Base-by-base conservation (phyloP, 2,329 filamentous ascomycete species). In the Elsinoe perseae region DNA sequence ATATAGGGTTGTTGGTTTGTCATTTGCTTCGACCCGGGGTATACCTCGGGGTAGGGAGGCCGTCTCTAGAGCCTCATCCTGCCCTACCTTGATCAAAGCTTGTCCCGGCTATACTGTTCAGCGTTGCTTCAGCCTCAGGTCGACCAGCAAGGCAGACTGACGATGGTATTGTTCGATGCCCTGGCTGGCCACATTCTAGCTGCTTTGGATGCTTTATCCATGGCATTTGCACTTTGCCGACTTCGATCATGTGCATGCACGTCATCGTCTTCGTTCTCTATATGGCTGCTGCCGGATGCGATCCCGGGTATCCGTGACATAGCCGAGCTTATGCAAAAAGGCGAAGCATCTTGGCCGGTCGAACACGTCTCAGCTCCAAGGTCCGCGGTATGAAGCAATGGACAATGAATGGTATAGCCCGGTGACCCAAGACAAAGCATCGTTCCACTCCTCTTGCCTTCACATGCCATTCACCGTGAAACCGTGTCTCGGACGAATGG, bases 311-410 rank as follows among this genome's bases (percentile, higher is more conserved):
- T 25, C 48, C 48, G 48, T 21, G 30, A 34, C 48, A 52, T 52
- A 52, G 30, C 48, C 48, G 48, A 52, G 48, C 48, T 52, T 52
- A 52, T 52, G 44, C 44, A 50, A 3, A n/a, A n/a, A 25, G 25
- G 14, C 3, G 44, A 18, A 32, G 14, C 21, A 12, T 23, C 3
- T 20, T 14, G 10, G 18, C 48, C 14, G 8, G 21, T 12, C 12
- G 12, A 6, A 30, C 28, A 30, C 6, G 6, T 30, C 28, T 7
- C 46, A 36, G 7, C 21, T 36, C 32, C 12, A 21, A 28, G 25
- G 32, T 14, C 28, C 32, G 28, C 48, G 48, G 48, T 23, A 18
- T 52, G 18, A 38, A 14, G 28, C 48, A 25, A n/a, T 16, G 30
- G 12, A 34, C 14, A 32, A 14, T 14, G 2, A 36, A 34, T 30